Evolutionary conservation across 495 filamentous ascomycete species (phyloP), one percentile per base, ranked within the genome.

Genomic region (Daldinia loculata): DNA sequence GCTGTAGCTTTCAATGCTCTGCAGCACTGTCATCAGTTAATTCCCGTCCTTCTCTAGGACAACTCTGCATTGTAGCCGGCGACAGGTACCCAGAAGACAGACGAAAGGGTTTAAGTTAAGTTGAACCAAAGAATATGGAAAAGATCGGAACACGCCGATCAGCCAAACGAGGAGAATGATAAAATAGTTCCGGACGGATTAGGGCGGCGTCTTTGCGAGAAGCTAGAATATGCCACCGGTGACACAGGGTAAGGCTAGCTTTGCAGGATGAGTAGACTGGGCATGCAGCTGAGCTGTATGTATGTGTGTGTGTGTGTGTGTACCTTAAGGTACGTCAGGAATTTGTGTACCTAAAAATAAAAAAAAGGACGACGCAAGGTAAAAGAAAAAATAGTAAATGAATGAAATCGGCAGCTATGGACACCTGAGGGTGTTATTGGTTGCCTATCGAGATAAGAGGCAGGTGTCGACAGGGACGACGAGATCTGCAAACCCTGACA

Each of bases 91-190:
- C n/a, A 6, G 32, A 34, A 2, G 8, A 34, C 2, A 12, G 19
- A 19, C 19, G 7, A 48, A 22, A 48, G 8, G 3, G 43, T 12
- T 48, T 24, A 22, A 22, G 43, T 7, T n/a, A 6, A 15, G 15
- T 41, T 41, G 4, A 39, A 63, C 27, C 29, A 17, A 55, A 22
- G 52, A 45, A 45, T 1, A 43, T 3, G 0, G 0, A 48, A 48
- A 24, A 11, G 19, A 24, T 58, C 72, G 72, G 75, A 66, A 68
- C 24, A 45, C 51, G 60, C 74, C 74, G 72, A 56, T 52, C 36
- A 69, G 27, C 15, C 17, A 8, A 22, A 38, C 17, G 11, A 36
- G 17, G 4, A 6, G 32, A 50, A 24, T 22, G 62, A 38, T n/a
- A 53, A 24, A 48, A 38, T 36, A 36, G n/a, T 15, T 30, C 11